These are phyloP conservation scores for Clitopilus hobsonii DNA, from an alignment of 768 basidiomycete genomes.

Conservation along the genomic window DNA sequence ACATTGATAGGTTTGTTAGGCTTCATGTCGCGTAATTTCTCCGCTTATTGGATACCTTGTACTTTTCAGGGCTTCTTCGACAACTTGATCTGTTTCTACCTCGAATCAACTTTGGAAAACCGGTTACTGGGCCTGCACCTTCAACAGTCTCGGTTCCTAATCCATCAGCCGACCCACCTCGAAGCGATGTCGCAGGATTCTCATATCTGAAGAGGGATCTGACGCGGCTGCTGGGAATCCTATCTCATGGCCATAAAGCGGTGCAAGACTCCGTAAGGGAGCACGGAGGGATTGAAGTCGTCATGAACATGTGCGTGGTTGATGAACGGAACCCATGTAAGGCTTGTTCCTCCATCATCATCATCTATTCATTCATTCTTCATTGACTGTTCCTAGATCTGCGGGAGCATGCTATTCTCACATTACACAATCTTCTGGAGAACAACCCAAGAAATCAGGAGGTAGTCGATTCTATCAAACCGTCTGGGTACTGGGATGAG, in stretches of 20 bases:
- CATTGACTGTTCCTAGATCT: constrained; percentile 49
- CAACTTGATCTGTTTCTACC: constrained; percentile 81
- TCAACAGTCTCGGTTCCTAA: constrained; percentile 17
- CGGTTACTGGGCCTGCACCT: constrained; percentile 30
- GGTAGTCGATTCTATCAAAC: constrained; percentile 70
- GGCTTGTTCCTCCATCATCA: constrained; percentile 26
- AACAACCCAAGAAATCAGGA: constrained; percentile 77
- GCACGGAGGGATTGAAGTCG: constrained; percentile 71
- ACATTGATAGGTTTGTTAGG: constrained; percentile 52
- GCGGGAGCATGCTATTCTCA: constrained; percentile 87
- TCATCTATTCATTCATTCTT: constrained; percentile 6
- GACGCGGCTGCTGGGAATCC: constrained; percentile 79
- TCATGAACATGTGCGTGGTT: constrained; percentile 85
- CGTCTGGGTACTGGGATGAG: constrained; percentile 53
- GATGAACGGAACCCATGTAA: constrained; percentile 92
- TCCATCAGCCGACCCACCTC: background rate
- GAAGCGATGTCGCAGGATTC: constrained; percentile 54
- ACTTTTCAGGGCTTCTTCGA: constrained; percentile 56
- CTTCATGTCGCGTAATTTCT: background rate
- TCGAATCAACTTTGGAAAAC: constrained; percentile 75
- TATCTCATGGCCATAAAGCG: constrained; percentile 57
- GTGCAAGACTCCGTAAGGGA: constrained; percentile 73
- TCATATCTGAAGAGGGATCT: constrained; percentile 85
- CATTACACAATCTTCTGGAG: constrained; percentile 73
- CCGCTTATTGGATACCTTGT: background rate